These are phyloP conservation scores for Curvularia verruculosa DNA, from an alignment of 2,329 filamentous ascomycete species.

Conservation along the genomic window DNA sequence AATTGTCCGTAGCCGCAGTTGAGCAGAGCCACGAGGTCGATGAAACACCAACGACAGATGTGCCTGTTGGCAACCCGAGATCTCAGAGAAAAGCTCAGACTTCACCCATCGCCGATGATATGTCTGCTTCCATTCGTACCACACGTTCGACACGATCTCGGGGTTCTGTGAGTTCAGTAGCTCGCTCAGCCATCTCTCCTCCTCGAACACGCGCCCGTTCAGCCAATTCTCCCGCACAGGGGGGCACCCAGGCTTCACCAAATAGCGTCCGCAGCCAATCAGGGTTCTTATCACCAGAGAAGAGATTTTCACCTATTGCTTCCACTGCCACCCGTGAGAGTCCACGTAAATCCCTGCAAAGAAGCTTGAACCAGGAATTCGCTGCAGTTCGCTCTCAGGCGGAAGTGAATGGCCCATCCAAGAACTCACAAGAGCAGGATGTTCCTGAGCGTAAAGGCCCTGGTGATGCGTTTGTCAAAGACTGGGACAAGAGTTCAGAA, in stretches of 20 bases:
- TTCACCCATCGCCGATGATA: constrained; percentile 29
- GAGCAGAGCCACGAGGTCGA: constrained; percentile 30
- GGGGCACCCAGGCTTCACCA: constrained; percentile 29
- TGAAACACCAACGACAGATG: constrained; percentile 25
- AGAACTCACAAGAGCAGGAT: constrained; percentile 33
- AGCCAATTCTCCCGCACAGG: constrained; percentile 27
- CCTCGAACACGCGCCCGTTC: constrained; percentile 24
- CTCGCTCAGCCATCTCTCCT: constrained; percentile 27
- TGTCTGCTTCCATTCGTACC: constrained; percentile 13
- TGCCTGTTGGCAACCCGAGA: constrained; percentile 40
- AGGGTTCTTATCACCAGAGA: constrained; percentile 30
- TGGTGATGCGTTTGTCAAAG: constrained; percentile 35
- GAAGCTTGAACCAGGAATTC: constrained; percentile 17
- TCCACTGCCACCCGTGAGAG: constrained; percentile 8
- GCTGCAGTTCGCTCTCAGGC: constrained; percentile 13
- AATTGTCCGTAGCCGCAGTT: constrained; percentile 27
- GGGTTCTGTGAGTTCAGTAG: constrained; percentile 22
- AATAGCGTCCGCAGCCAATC: constrained; percentile 40
- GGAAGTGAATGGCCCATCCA: constrained; percentile 20
- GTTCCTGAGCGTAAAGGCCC: constrained; percentile 31
- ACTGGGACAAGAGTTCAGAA: constrained; percentile 38
- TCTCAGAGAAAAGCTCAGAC: constrained; percentile 38
- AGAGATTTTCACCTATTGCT: constrained; percentile 4
- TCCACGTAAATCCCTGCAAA: constrained; percentile 22
- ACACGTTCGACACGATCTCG: constrained; percentile 29